Percentiles rank a stretch among this genome's conserved stretches.
These are phyloP conservation scores for Pyracantha coccinea DNA, from an alignment of 331 rosid genomes.

Conservation along the genomic window DNA sequence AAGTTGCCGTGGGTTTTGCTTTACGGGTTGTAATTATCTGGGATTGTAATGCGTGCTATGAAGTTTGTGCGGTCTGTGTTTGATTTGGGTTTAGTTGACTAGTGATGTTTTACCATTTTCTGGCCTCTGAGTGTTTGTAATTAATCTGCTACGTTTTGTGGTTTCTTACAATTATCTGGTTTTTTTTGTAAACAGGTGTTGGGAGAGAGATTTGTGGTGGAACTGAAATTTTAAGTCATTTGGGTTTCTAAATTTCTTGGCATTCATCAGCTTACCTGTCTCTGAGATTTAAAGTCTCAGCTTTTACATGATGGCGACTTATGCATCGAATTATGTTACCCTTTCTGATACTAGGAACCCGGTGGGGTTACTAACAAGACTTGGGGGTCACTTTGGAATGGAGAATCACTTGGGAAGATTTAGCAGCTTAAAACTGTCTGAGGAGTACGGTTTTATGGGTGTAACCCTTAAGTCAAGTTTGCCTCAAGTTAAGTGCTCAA, in stretches of 20 bases:
- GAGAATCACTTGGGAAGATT: slow-evolving; percentile 38
- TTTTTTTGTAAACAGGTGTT: slow-evolving; percentile 31
- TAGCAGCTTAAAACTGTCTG: slow-evolving; percentile 29
- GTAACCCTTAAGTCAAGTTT: slow-evolving; percentile 33
- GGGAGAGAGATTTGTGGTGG: slow-evolving; percentile 25
- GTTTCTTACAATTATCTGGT: too few relatives aligned
- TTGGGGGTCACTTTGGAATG: slow-evolving; percentile 39
- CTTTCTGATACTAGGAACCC: slow-evolving; percentile 55
- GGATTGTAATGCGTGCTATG: too few relatives aligned
- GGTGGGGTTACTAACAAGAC: slow-evolving; percentile 40
- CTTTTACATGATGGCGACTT: slow-evolving; percentile 50
- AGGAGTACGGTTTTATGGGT: slow-evolving; percentile 30
- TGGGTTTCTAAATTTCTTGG: slow-evolving; percentile 6
- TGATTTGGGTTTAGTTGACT: too few relatives aligned
- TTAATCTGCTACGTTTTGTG: too few relatives aligned
- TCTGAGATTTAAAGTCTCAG: slow-evolving; percentile 16
- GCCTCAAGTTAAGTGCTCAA: slow-evolving; percentile 43
- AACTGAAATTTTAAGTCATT: slow-evolving; percentile 19
- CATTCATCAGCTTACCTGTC: slow-evolving; percentile 1
- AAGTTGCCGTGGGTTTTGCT: too few relatives aligned
- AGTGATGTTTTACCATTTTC: too few relatives aligned
- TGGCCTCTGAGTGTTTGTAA: too few relatives aligned
- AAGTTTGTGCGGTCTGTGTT: too few relatives aligned
- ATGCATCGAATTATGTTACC: slow-evolving; percentile 36
- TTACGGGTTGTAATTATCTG: too few relatives aligned